Evolutionary conservation across 2,329 filamentous ascomycete species (phyloP).

Genomic region (Xylariomycetidae sp.): DNA sequence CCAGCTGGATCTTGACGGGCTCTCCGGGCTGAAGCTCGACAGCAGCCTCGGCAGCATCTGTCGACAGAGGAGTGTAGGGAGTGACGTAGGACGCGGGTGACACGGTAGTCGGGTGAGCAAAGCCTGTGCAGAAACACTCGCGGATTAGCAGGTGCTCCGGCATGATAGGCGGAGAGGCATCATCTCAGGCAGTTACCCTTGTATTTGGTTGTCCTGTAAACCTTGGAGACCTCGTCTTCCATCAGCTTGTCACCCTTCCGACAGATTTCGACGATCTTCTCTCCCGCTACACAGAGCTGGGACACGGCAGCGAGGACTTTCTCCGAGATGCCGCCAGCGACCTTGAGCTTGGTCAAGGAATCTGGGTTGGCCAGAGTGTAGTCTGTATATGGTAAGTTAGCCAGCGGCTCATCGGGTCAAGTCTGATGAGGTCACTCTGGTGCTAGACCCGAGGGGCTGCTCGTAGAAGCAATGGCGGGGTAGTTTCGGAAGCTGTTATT

Average conservation of each 20-base stretch:
- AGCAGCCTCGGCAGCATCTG: slow-evolving; percentile 80
- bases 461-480: slow-evolving; percentile 14
- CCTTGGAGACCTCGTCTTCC: slow-evolving; percentile 88
- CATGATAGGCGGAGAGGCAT: no score
- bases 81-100: slow-evolving; percentile 93
- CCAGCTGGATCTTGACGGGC: slow-evolving; percentile 96
- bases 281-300: slow-evolving; percentile 70
- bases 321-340: slow-evolving; percentile 88
- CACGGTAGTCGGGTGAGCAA: slow-evolving; percentile 90
- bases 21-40: slow-evolving; percentile 78
- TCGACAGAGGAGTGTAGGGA: slow-evolving; percentile 87
- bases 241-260: slow-evolving; percentile 93
- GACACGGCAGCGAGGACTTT: slow-evolving; percentile 87
- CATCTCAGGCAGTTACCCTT: slow-evolving; percentile 87
- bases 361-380: slow-evolving; percentile 88
- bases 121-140: slow-evolving; percentile 61
- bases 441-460: no score
- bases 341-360: slow-evolving; percentile 99
- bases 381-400: slow-evolving; percentile 48
- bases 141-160: no score
- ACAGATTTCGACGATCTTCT: slow-evolving; percentile 91
- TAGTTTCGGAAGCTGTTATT: slow-evolving; percentile 7
- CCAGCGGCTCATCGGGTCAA: slow-evolving; percentile 5
- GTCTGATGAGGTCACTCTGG: no score
- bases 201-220: slow-evolving; percentile 98